phyloP scores from a whole-genome alignment of 2,329 filamentous ascomycete genomes.

The Colletotrichum endophyticum region DNA sequence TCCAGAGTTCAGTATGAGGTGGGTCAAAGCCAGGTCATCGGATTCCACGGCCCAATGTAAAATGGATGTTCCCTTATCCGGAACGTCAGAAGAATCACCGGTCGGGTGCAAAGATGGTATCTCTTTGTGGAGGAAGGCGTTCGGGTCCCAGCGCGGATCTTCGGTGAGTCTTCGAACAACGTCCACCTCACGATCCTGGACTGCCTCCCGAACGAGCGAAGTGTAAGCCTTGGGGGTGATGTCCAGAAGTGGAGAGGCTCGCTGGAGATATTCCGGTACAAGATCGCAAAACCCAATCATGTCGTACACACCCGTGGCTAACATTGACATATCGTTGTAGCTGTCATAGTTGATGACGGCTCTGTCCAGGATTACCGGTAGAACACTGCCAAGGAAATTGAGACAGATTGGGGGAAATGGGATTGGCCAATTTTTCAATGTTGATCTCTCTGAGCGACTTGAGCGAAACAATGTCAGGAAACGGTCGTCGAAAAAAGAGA shows the following conservation, averaged over 20 bases:
- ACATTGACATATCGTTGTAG: background rate
- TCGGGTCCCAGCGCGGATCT: conserved; percentile 19
- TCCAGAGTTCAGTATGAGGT: conserved; percentile 29
- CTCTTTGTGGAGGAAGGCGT: background rate
- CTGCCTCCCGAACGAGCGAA: background rate
- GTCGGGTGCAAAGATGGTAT: background rate
- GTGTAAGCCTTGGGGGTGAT: background rate
- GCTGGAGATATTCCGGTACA: background rate
- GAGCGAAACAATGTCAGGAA: background rate
- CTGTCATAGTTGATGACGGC: background rate
- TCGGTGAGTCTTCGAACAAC: conserved; percentile 3
- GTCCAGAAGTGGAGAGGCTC: background rate
- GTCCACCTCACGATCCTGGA: background rate
- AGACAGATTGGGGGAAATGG: background rate
- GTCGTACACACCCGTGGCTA: background rate
- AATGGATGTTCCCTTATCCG: background rate
- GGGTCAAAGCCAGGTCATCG: conserved; percentile 26
- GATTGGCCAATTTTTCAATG: background rate
- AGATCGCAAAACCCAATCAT: background rate
- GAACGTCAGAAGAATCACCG: background rate
- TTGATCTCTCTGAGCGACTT: background rate
- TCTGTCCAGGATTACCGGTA: background rate
- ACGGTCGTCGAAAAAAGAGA: background rate
- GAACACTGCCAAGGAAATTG: background rate
- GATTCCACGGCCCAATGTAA: conserved; percentile 8